A percentile compares a stretch with the other conserved stretches of the same genome.
Conservation (phyloP, 371 early-diverging fungal genomes). For the Mucor mucedo region DNA sequence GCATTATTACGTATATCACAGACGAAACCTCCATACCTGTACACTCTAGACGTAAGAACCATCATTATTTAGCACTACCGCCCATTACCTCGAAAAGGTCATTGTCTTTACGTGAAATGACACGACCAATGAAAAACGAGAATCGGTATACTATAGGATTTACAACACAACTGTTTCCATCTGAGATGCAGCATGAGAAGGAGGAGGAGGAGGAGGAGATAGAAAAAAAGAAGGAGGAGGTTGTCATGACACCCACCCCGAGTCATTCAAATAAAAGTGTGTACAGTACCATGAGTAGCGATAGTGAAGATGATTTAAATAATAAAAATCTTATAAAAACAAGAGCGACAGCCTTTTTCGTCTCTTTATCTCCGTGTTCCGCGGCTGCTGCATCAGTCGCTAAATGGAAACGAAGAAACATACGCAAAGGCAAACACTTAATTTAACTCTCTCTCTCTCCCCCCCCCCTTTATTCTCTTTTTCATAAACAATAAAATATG, state of each 20-base stretch:
- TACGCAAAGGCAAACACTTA: too few relatives aligned
- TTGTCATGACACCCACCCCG: not conserved
- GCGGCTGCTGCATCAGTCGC: slow-evolving; percentile 28
- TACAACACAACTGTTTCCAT: slow-evolving; percentile 17
- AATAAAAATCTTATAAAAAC: slow-evolving; percentile 1
- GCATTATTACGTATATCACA: slow-evolving; percentile 1
- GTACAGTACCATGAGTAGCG: slow-evolving; percentile 6
- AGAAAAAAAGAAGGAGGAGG: not conserved
- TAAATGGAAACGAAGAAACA: slow-evolving; percentile 10
- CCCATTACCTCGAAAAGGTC: not conserved
- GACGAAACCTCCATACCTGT: slow-evolving; percentile 8
- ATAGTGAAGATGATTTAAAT: slow-evolving; percentile 15
- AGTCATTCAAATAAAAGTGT: slow-evolving; percentile 6
- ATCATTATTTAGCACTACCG: slow-evolving; percentile 16
- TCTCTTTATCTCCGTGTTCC: slow-evolving; percentile 19
- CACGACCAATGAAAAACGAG: not conserved
- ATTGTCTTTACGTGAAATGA: not conserved
- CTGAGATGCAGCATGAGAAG: slow-evolving; percentile 2
- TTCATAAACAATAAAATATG: not conserved
- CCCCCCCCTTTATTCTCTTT: too few relatives aligned
- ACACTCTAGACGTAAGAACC: slow-evolving; percentile 1
- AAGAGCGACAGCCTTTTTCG: slow-evolving; percentile 15
- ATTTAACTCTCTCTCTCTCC: too few relatives aligned
- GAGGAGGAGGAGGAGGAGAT: not conserved
- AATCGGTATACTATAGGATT: slow-evolving; percentile 6